Base-by-base conservation (phyloP, 2,329 filamentous ascomycete genomes). In the Monosporascus sp. region DNA sequence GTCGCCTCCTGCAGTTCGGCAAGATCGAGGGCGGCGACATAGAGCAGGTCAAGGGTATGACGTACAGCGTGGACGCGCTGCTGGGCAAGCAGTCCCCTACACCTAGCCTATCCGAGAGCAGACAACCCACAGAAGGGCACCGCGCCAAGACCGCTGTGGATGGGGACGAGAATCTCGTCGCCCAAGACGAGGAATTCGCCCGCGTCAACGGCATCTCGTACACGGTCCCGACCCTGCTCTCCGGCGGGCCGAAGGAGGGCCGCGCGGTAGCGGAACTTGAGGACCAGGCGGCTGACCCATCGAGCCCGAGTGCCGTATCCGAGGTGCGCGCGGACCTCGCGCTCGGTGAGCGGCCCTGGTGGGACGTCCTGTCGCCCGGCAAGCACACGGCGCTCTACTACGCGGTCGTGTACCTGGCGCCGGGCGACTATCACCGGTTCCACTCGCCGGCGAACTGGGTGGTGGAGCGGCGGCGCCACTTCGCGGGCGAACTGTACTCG, bases 21-120 rank as follows among this genome's bases (percentile, higher is more conserved):
- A 85, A 85, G 62, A 97, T 99, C 53, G 88, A 95, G 64, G 85
- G 92, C 63, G 92, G 93, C 47, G 90, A 97, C 65, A 95, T 99
- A 44, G 94, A 99, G 70, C 94, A 99, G 73, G 93, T 99, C 58
- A 99, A 99, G 73, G 94, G 94, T 55, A 94, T 99, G 80, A 99
- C 94, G 1, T 99, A 99, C 72, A 96, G 87, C 60, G 82, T 99
- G 51, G 94, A 99, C 68, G 92, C 94, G 7, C 80, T 99, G 2
- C 80, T 99, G 2, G 94, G 94, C 49, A 84, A 82, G 58, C 76
- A 77, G 56, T 81, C 78, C 6, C 81, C 81, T 38, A 67, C 77
- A 5, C 70, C 79, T 18, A 82, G 82, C 71, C 70, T 86, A 62
- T 67, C 80, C 53, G 69, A 68, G 58, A 57, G 63, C 52, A 59